Base-by-base conservation (phyloP, 768 basidiomycete genomes). In the Russula ochroleuca region DNA sequence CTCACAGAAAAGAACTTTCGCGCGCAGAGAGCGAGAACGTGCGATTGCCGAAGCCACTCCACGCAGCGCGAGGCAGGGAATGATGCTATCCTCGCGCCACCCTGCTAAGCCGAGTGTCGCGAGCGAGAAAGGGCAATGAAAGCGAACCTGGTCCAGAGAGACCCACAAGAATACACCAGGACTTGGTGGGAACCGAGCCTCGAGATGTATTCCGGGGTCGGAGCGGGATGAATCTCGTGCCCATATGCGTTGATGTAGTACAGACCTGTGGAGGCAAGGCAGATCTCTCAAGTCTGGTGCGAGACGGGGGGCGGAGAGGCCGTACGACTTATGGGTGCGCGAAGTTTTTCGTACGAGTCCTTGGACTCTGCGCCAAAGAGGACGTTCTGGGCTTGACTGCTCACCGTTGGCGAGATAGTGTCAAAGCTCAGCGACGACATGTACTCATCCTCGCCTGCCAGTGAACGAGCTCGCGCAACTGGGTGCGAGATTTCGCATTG, bases 401-500 rank as follows among this genome's bases (percentile, higher is more conserved):
- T 73, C 23, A 73, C 85, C 6, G 79, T 70, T 45, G 82, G 81
- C 28, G 82, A 83, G 47, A 56, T 62, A 0, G 55, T 51, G 43
- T 58, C 62, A 37, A 66, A 65, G 25, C 49, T 33, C 14, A 61
- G 15, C 19, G 59, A 61, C 60, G 73, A 68, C 21, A 76, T 72
- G 28, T 75, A 72, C 38, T 65, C 62, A 17, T 71, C 58, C 49
- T 61, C 64, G 7, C 15, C 8, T 23, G n/a, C n/a, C 31, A 47
- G 14, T 13, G 52, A 53, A 23, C 66, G 63, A 7, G 62, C 41
- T n/a, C 61, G 62, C 31, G 74, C 64, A 43, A 88, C 82, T 5
- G 94, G 94, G 73, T 96, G 94, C 3, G 93, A 94, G 68, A 96
- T 94, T 70, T 93, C 89, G 72, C 93, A 96, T 75, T 97, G 94